Percentiles rank a stretch among this genome's conserved stretches.
Evolutionary conservation across 495 filamentous ascomycete genomes (phyloP).

Genomic region (Neurospora tetraspora): DNA sequence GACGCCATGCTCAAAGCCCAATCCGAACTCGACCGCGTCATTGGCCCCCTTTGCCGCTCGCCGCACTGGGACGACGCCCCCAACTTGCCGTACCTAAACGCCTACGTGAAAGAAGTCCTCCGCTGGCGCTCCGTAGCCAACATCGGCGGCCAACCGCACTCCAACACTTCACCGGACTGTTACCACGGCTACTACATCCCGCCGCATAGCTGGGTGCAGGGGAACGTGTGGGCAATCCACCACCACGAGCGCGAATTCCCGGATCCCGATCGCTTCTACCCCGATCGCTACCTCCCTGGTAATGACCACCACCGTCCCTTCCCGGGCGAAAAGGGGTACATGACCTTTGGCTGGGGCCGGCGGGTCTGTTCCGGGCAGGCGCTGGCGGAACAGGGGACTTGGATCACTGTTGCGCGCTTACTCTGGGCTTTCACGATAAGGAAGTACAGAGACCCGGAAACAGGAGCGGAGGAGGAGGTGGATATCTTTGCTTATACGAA

Average conservation of each 20-base stretch:
- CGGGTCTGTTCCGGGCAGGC: slow-evolving; percentile 50
- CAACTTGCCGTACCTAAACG: slow-evolving; percentile 48
- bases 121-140: slow-evolving; percentile 55
- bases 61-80: slow-evolving; percentile 50
- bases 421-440: slow-evolving; percentile 47
- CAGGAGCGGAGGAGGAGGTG: slow-evolving; percentile 40
- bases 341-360: slow-evolving; percentile 55
- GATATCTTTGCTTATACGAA: slow-evolving; percentile 46
- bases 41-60: slow-evolving; percentile 41
- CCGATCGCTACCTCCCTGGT: slow-evolving; percentile 36
- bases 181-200: slow-evolving; percentile 48
- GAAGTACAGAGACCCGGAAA: slow-evolving; percentile 34
- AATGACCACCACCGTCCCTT: slow-evolving; percentile 43
- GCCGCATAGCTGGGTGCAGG: slow-evolving; percentile 46
- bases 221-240: slow-evolving; percentile 58
- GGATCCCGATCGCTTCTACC: slow-evolving; percentile 47
- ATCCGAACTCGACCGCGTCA: slow-evolving; percentile 47
- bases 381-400: slow-evolving; percentile 48
- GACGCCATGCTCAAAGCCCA: slow-evolving; percentile 30
- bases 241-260: slow-evolving; percentile 54
- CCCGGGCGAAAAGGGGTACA: slow-evolving; percentile 49
- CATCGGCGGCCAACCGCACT: slow-evolving; percentile 54
- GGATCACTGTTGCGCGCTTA: slow-evolving; percentile 43
- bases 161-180: slow-evolving; percentile 47
- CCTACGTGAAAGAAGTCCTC: slow-evolving; percentile 53